Evolutionary conservation across 2,329 filamentous ascomycete species (phyloP), one percentile per base, ranked within the genome.

Genomic region (Aspergillus aculeatus): DNA sequence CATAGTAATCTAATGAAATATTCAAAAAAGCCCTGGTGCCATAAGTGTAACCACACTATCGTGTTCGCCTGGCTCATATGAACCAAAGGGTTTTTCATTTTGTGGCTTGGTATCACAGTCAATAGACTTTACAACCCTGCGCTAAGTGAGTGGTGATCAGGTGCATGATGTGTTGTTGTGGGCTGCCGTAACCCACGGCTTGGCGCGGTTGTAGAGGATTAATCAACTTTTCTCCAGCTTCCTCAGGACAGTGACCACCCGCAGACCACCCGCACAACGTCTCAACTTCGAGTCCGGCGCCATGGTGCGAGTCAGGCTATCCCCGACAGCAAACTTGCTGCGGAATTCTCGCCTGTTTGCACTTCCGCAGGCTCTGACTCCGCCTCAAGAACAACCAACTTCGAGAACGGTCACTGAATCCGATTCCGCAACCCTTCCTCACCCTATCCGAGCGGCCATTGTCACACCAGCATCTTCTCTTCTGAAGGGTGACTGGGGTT

Each of bases 301-400:
- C 64, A 81, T 81, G 79, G 74, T 77, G 61, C 70, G 78, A 60
- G 72, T 72, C 58, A 77, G 77, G 65, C 63, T 82, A 62, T 88
- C 86, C 62, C 86, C 86, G 35, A 84, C 86, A 56, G 84, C 85
- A 57, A 83, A 83, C 63, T 84, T 98, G 67, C 84, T 98, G 71
- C 89, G 94, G 75, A 86, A 88, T 61, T 98, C 94, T 60, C 90
- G 94, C 67, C 84, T 98, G 68, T 98, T 98, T 79, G 89, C 93
- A 24, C 82, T 98, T 58, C 93, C 94, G 14, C 83, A 86, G 60
- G 86, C 91, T 23, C 83, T 97, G 54, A 86, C 89, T 19, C 78
- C 83, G 47, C 86, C 90, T 11, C 74, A 78, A 12, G 77, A 73
- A 66, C 80, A 81, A 64, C 81, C 80, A 64, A 81, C 78, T 61